These are phyloP conservation scores for Toxicodendron radicans DNA, from an alignment of 345 rosid genomes.

Conservation along the genomic window DNA sequence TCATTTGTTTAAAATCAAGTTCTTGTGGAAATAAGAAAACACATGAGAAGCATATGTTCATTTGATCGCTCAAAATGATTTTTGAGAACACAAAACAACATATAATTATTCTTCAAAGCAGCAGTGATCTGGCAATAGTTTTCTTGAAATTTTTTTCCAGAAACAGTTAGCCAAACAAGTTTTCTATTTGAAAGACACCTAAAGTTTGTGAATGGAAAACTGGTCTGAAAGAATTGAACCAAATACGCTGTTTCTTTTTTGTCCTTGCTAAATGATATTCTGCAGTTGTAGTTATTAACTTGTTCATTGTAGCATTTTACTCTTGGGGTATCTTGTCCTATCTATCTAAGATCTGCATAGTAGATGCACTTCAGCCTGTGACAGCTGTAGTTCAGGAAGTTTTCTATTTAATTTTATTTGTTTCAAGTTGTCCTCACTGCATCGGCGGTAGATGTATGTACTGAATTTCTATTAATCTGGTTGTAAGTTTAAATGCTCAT, in stretches of 20 bases:
- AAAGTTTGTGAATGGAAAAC: neutral
- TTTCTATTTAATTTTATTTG: neutral
- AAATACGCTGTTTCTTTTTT: neutral
- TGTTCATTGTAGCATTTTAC: neutral
- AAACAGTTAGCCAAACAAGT: neutral
- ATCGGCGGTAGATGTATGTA: neutral
- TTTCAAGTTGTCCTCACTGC: neutral
- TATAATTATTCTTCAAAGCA: neutral
- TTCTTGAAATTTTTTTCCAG: neutral
- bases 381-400: neutral
- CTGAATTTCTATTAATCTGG: neutral
- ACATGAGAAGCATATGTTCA: neutral
- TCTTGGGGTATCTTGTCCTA: neutral
- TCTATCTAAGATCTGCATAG: neutral
- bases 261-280: neutral
- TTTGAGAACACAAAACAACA: neutral
- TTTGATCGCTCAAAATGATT: too few relatives aligned
- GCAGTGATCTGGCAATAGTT: neutral
- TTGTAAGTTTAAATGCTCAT: slow-evolving; percentile 1
- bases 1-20: neutral
- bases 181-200: neutral
- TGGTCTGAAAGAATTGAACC: neutral
- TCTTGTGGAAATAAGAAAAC: neutral
- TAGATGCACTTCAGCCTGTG: neutral
- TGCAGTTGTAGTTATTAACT: neutral